Base-by-base conservation (phyloP, 139 green algal genomes). In the Chlorella sp. region DNA sequence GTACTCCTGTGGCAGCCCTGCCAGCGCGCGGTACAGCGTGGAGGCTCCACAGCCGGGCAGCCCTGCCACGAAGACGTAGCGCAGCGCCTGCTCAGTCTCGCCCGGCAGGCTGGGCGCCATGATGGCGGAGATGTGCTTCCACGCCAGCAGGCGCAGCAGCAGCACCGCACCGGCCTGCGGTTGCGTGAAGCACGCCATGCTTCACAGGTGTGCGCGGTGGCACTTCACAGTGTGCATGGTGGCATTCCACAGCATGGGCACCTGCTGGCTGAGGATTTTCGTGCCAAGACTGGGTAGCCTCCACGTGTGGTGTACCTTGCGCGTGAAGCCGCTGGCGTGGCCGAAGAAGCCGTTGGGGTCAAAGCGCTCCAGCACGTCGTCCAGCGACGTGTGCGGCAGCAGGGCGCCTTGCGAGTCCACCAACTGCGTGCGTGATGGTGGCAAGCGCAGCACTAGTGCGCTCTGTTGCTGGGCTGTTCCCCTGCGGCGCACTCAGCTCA, bases 81-180 rank as follows among this genome's bases (percentile, higher is more conserved):
- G 67, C 55, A 81, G 71, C 30, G 71, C 60, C 55, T 77, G 68
- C 0, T 67, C 29, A 22, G 5, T 42, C 14, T 72, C 67, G 14
- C 24, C 42, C 2, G 36, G 6, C 1, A 10, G 27, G 1, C 26
- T 31, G 23, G 31, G 27, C 5, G 34, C 42, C 32, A 69, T 32
- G 35, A 69, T 61, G 65, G 34, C 66, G 35, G 24, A 31, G 62
- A 81, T 62, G 59, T 62, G 59, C 49, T 71, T 71, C 70, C 70
- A 81, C 1, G 76, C 65, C 66, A 81, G 76, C 42, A 77, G 76
- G 20, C 76, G 76, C 65, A 81, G 64, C 55, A 81, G 55, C 76
- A 81, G 59, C 55, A 81, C 65, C 17, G 70, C 70, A 2, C 35
- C 76, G 31, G 62, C 75, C 75, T 80, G 75, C 31, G n/a, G 42